Evolutionary conservation across 2,329 filamentous ascomycete genomes (phyloP).

Genomic region (Claviceps pazoutovae): DNA sequence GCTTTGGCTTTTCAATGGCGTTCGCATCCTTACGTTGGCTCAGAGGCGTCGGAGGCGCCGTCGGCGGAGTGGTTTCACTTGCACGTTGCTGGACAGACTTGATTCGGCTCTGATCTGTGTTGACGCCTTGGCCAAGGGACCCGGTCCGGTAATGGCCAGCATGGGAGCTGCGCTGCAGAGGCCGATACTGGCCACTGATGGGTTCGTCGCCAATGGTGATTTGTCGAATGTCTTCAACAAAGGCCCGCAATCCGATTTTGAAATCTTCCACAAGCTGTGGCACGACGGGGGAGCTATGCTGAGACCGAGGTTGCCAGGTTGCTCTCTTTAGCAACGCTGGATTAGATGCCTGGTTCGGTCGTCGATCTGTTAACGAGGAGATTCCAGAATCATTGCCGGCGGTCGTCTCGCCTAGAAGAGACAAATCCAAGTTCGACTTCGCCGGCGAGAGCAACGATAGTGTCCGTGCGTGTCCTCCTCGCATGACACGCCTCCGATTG

Average conservation of each 20-base stretch:
- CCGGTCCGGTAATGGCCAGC: slow-evolving; percentile 2
- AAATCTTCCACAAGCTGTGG: slow-evolving; percentile 85
- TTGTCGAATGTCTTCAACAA: slow-evolving; percentile 88
- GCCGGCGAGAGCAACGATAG: slow-evolving; percentile 72
- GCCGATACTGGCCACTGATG: slow-evolving; percentile 36
- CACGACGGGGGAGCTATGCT: slow-evolving; percentile 29
- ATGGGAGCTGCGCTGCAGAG: slow-evolving; percentile 9
- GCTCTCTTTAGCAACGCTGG: slow-evolving; percentile 38
- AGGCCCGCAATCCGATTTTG: slow-evolving; percentile 80
- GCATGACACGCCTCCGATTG: slow-evolving; percentile 50
- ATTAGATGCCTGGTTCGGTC: slow-evolving; percentile 22
- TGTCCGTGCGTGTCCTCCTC: slow-evolving; percentile 46
- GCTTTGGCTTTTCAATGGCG: slow-evolving; percentile 22
- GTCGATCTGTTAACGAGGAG: slow-evolving; percentile 16
- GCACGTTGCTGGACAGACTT: slow-evolving; percentile 30
- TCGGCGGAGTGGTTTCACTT: slow-evolving; percentile 24
- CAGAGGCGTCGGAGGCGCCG: slow-evolving; percentile 17
- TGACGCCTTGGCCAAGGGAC: slow-evolving; percentile 7
- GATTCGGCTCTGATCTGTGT: slow-evolving; percentile 31
- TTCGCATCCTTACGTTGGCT: slow-evolving; percentile 15
- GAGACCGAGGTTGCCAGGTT: slow-evolving; percentile 42
- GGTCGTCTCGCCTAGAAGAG: slow-evolving; percentile 26
- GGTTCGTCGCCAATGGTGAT: slow-evolving; percentile 93
- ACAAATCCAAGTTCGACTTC: slow-evolving; percentile 30
- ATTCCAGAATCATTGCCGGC: slow-evolving; percentile 12